Evolutionary conservation across 495 filamentous ascomycete species (phyloP).

Genomic region (Neurospora discreta): DNA sequence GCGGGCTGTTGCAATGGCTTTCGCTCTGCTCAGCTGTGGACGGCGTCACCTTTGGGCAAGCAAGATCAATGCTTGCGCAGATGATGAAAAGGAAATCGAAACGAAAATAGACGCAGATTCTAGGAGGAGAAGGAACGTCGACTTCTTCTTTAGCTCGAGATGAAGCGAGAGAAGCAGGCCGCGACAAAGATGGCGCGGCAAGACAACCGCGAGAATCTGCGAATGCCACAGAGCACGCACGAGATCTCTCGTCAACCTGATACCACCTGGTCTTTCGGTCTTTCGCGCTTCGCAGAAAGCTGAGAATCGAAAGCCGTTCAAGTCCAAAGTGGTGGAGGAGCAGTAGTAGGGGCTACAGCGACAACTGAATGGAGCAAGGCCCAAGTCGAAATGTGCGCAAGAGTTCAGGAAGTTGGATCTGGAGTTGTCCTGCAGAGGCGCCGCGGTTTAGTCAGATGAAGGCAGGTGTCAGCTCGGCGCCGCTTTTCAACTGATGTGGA

Average conservation of each 20-base stretch:
- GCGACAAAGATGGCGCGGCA: background rate
- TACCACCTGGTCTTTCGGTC: background rate
- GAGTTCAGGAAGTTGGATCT: background rate
- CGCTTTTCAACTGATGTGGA: background rate
- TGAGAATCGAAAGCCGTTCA: background rate
- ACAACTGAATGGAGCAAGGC: constrained; percentile 3
- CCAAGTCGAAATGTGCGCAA: constrained; percentile 2
- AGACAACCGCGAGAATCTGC: background rate
- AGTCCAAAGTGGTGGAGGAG: background rate
- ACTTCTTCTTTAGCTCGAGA: background rate
- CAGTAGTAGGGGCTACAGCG: background rate
- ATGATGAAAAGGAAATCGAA: background rate
- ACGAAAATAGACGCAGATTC: background rate
- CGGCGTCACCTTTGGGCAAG: background rate
- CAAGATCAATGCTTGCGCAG: background rate
- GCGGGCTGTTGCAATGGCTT: background rate
- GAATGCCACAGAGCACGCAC: background rate
- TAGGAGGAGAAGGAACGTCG: background rate
- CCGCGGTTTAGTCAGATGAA: background rate
- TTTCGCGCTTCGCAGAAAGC: background rate
- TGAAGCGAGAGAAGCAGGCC: background rate
- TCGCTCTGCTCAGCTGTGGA: background rate
- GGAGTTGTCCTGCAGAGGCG: background rate
- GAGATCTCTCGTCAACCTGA: background rate
- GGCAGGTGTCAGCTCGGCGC: background rate